phyloP scores from a whole-genome alignment of 768 basidiomycete species.

The Mycena capillaripes region DNA sequence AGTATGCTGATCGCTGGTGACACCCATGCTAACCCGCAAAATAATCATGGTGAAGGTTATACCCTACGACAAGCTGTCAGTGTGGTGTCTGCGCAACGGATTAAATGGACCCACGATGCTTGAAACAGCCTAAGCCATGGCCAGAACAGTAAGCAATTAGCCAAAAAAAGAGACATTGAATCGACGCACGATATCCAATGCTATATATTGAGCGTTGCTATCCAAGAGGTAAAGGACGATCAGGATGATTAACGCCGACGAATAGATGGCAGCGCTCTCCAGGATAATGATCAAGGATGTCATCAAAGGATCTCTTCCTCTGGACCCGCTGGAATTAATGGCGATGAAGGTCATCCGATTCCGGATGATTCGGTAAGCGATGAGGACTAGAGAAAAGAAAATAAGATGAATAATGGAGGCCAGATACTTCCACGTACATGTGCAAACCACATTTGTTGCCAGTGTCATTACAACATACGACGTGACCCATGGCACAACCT shows the following conservation, averaged over 20 bases:
- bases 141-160: no score
- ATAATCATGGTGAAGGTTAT: constrained; percentile 3
- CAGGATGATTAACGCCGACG: background rate
- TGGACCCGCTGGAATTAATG: background rate
- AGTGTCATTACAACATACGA: background rate
- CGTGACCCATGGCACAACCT: background rate
- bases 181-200: background rate
- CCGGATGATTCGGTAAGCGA: background rate
- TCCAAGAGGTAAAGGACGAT: background rate
- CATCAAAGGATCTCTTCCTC: no score
- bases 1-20: no score
- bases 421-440: background rate
- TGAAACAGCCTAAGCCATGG: no score
- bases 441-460: background rate
- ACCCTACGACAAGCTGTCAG: no score
- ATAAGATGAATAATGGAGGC: no score
- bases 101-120: no score
- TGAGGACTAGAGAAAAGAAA: background rate
- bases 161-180: background rate
- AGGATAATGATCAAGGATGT: background rate
- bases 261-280: constrained; percentile 8
- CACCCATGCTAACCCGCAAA: background rate
- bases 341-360: background rate
- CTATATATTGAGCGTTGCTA: background rate
- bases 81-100: no score